Base-by-base conservation (phyloP, 352 stramenopile species). In the Globisporangium nagaii region DNA sequence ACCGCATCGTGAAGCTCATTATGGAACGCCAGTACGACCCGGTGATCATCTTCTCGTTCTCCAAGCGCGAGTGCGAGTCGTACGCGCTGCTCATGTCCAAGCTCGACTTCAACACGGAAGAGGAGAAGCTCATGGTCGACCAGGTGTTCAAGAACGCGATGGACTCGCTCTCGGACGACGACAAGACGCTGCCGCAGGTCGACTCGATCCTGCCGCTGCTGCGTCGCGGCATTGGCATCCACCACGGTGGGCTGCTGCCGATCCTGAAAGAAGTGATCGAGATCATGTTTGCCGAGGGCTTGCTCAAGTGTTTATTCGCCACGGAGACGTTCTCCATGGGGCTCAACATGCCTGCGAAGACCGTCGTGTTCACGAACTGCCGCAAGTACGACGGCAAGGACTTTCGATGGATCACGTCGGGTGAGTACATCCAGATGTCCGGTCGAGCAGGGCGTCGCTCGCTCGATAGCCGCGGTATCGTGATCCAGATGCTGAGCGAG, bases 331-430 rank as follows among this genome's bases (percentile, higher is more conserved):
- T 97, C 63, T 90, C 90, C 4, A 99, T 99, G 84, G 96, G 97
- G 35, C 90, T 99, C 53, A 99, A 99, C 72, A 99, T 99, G 97
- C 97, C 97, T 54, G 97, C 97, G 2, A 98, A 98, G 73, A 99
- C 97, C 17, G 97, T 99, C 25, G 96, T 99, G 27, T 99, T 99
- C 70, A 99, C 96, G 3, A 97, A 97, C 56, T 96, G 85, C 24
- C 76, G 91, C 51, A 99, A 99, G 68, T 98, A 93, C 66, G 95
- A 98, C 56, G 95, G 95, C 42, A 95, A 97, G 58, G 86, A 97
- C 48, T 97, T 98, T 55, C 89, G 95, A 2, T 98, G 91, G 86
- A 96, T 99, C 50, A 97, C 90, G 17, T 91, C 92, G 22, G 96
- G 96, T 34, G 97, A 99, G 68, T 95, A 94, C 60, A 95, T 92